phyloP scores from a whole-genome alignment of 805 yeast genomes.

The Ogataea henricii region DNA sequence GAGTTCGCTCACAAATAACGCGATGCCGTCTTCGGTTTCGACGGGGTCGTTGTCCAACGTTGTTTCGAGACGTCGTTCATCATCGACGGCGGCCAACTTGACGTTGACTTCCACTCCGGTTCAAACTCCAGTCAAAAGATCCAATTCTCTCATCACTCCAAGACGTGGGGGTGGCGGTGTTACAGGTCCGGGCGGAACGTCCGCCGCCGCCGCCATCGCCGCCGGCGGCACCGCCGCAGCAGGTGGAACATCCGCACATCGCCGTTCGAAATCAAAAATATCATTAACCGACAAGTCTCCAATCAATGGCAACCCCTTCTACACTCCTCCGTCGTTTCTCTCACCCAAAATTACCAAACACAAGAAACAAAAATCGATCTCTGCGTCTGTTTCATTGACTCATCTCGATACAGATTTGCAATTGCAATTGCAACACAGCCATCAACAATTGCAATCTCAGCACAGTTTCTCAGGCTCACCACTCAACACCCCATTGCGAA shows the following conservation, averaged over 20 bases:
- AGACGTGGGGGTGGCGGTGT: constrained; percentile 13
- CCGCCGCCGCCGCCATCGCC: constrained; percentile 9
- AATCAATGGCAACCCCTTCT: constrained; percentile 47
- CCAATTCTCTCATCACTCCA: constrained; percentile 26
- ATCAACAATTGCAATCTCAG: constrained; percentile 8
- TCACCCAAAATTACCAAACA: constrained; percentile 43
- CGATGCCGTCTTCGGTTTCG: constrained; percentile 20
- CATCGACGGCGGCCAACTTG: constrained; percentile 13
- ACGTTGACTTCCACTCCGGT: constrained; percentile 21
- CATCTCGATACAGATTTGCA: constrained; percentile 37
- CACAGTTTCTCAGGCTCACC: constrained; percentile 25
- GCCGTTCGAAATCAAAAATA: constrained; percentile 25
- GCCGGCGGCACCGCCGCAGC: background rate
- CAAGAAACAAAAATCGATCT: constrained; percentile 34
- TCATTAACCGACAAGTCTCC: constrained; percentile 37
- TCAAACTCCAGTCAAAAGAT: constrained; percentile 27
- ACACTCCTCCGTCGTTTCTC: constrained; percentile 46
- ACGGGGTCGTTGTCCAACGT: constrained; percentile 23
- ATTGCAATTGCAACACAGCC: constrained; percentile 24
- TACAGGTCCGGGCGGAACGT: background rate
- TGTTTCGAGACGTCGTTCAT: constrained; percentile 15
- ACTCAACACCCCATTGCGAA: constrained; percentile 30
- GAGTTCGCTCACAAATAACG: constrained; percentile 18
- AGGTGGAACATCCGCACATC: constrained; percentile 11
- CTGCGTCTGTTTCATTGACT: constrained; percentile 32